Evolutionary conservation across 305 asterid genomes (phyloP), one percentile per base, ranked within the genome.

Genomic region (Fraxinus ornus): DNA sequence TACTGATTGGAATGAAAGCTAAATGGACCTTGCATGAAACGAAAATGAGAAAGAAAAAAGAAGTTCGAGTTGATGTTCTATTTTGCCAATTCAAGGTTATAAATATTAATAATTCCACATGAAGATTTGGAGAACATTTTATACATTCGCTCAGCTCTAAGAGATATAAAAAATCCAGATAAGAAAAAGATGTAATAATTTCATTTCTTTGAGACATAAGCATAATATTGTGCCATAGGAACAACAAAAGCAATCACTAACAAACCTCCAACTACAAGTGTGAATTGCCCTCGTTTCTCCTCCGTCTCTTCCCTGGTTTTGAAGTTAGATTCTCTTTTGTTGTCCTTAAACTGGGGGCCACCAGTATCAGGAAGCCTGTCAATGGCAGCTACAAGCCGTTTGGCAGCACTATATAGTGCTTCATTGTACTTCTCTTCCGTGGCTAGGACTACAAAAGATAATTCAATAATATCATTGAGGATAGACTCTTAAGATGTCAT

Each of bases 161-260:
- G 30, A 78, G 78, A 57, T 75, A 80, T 71, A 75, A 73, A 83
- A 83, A 70, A 21, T 19, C 55, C 81, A 71, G 70, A 49, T 24
- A 28, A 36, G 68, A 73, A 72, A 79, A 82, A 62, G 37, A 79
- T 7, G 73, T 75, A 66, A 75, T 52, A 15, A 55, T 81, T 80
- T 95, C 91, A 96, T 89, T 94, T 96, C 92, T 85, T 96, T 83
- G 99, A 96, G 81, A 94, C 92, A 82, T 96, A 96, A 4, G 99
- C 99, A 78, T 88, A 94, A 88, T 96, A 96, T 87, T 96, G 99
- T 30, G 98, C 99, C 99, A 94, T 96, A 7, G 99, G 99, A 87
- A 96, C 99, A 85, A 96, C 98, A 74, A 96, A 96, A 86, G 99
- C 99, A 86, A 96, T 94, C 64, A 96, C 99, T 84, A 96, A 87